Conservation (phyloP, 2,329 filamentous ascomycete species). For the Mycosphaerella arachidis region DNA sequence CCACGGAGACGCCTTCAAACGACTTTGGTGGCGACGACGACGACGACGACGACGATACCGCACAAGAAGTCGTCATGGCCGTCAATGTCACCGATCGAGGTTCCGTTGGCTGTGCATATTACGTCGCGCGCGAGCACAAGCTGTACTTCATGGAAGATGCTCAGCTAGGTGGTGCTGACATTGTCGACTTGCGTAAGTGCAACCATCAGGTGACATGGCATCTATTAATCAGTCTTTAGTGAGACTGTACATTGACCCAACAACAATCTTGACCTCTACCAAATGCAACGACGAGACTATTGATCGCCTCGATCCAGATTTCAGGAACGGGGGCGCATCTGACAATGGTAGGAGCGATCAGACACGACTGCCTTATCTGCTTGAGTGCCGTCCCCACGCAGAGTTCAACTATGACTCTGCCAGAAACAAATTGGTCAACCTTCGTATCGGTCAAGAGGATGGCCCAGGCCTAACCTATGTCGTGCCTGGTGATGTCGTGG, state of each 20-base stretch:
- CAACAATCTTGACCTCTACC: slow-evolving; percentile 54
- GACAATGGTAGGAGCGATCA: slow-evolving; percentile 37
- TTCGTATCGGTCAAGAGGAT: slow-evolving; percentile 50
- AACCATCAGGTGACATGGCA: not conserved
- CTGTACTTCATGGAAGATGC: slow-evolving; percentile 76
- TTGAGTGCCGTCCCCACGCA: slow-evolving; percentile 64
- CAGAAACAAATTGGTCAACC: slow-evolving; percentile 59
- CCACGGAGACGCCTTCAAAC: slow-evolving; percentile 7
- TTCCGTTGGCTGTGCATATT: slow-evolving; percentile 79
- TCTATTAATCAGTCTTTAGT: slow-evolving; percentile 42
- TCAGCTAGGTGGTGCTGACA: slow-evolving; percentile 61
- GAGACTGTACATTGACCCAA: slow-evolving; percentile 58
- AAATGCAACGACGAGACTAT: slow-evolving; percentile 50
- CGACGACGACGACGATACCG: slow-evolving; percentile 12
- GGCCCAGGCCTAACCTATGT: slow-evolving; percentile 53
- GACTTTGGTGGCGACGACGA: slow-evolving; percentile 16
- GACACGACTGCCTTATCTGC: slow-evolving; percentile 53
- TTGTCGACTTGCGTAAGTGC: slow-evolving; percentile 45
- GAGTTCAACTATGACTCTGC: slow-evolving; percentile 69
- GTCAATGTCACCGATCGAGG: slow-evolving; percentile 68
- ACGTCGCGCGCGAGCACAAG: slow-evolving; percentile 63
- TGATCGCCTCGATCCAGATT: slow-evolving; percentile 42
- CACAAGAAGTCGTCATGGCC: slow-evolving; percentile 73
- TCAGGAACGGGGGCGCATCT: slow-evolving; percentile 26
- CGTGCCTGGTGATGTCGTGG: slow-evolving; percentile 53